Conservation (phyloP, 345 rosid genomes). For the Hibiscus syriacus region DNA sequence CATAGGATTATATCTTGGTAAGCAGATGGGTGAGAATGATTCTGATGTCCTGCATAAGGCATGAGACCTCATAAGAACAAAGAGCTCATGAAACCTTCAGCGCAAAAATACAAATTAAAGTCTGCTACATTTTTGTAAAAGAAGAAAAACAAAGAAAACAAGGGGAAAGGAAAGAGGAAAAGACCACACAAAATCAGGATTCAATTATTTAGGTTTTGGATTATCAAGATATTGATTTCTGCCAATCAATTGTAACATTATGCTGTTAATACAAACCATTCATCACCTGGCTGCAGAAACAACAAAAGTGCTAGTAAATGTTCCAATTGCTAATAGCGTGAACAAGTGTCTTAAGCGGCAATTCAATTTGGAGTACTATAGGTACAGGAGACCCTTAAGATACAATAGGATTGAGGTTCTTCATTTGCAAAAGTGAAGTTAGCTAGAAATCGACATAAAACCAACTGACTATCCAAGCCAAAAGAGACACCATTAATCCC, state of each 20-base stretch:
- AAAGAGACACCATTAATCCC: background rate
- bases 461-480: background rate
- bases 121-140: background rate
- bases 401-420: background rate
- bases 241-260: background rate
- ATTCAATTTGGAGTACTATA: background rate
- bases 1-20: constrained; percentile 94
- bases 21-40: constrained; percentile 94
- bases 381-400: background rate
- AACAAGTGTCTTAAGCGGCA: background rate
- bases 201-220: background rate
- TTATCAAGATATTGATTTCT: background rate
- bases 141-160: background rate
- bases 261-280: background rate
- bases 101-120: background rate
- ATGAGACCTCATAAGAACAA: constrained; percentile 10
- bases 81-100: background rate
- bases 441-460: constrained; percentile 1
- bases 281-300: background rate
- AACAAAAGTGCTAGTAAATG: background rate
- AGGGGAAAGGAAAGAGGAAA: background rate
- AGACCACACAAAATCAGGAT: background rate
- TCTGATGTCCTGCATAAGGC: constrained; percentile 81
- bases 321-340: background rate
- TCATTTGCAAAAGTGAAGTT: background rate